These are phyloP conservation scores for Boletus speciosus DNA, from an alignment of 768 basidiomycete species.

Conservation along the genomic window DNA sequence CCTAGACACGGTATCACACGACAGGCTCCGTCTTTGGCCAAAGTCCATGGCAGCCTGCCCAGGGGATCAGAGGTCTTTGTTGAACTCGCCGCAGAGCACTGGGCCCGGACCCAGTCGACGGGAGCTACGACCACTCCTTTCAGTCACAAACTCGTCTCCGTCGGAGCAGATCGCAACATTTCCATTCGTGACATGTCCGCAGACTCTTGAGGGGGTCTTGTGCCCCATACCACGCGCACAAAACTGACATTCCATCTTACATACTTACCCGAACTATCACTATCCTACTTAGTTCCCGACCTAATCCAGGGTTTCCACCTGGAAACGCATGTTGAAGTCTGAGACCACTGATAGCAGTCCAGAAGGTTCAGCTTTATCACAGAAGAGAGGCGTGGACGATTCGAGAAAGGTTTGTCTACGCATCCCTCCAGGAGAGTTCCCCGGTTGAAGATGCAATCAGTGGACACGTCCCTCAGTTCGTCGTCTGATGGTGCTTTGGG, in stretches of 20 bases:
- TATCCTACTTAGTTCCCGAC: no score
- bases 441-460: conserved; percentile 15
- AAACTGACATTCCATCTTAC: conserved; percentile 36
- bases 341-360: conserved; percentile 41
- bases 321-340: conserved; percentile 50
- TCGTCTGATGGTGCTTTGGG: conserved; percentile 49
- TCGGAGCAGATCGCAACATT: conserved; percentile 47
- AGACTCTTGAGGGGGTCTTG: conserved; percentile 42
- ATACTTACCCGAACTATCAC: conserved; percentile 36
- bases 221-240: conserved; percentile 41
- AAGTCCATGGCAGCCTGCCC: not conserved
- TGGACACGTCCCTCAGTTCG: conserved; percentile 23
- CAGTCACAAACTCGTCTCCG: conserved; percentile 45
- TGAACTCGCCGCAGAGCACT: conserved; percentile 12
- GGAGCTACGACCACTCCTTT: conserved; percentile 48
- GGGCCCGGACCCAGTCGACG: conserved; percentile 18
- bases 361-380: conserved; percentile 31
- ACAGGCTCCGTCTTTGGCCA: not conserved
- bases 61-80: not conserved
- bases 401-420: conserved; percentile 36
- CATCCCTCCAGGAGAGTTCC: conserved; percentile 5
- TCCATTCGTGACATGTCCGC: conserved; percentile 46
- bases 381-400: conserved; percentile 37
- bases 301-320: conserved; percentile 37
- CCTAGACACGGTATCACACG: not conserved